phyloP scores from a whole-genome alignment of 495 filamentous ascomycete genomes.

The Neurospora intermedia region DNA sequence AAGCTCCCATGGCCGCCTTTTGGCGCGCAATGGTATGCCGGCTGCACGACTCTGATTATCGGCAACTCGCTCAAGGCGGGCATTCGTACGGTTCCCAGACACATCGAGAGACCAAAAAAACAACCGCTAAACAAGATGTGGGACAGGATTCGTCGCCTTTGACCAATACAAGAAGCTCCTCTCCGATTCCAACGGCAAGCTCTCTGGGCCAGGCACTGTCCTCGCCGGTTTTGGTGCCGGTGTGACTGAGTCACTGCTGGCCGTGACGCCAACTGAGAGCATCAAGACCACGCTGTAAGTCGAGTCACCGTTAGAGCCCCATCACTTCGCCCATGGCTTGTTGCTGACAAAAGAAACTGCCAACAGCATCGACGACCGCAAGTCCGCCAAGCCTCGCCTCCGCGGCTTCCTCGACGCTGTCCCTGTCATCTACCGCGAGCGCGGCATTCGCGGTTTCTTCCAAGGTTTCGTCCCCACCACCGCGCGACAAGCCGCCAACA shows the following conservation, averaged over 20 bases:
- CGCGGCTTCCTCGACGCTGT: conserved; percentile 87
- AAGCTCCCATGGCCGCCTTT: conserved; percentile 96
- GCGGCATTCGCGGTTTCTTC: conserved; percentile 86
- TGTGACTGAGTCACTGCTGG: conserved; percentile 83
- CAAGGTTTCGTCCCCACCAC: conserved; percentile 94
- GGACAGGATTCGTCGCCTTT: conserved; percentile 83
- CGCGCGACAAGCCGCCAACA: conserved; percentile 88
- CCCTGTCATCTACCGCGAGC: conserved; percentile 73
- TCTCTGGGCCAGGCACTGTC: conserved; percentile 83
- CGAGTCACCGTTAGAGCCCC: not conserved
- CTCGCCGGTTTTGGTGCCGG: conserved; percentile 92
- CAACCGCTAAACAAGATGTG: not conserved
- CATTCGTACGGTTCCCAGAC: conserved; percentile 53
- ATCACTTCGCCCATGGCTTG: not conserved
- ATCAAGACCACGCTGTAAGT: conserved; percentile 87
- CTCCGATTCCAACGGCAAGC: conserved; percentile 74
- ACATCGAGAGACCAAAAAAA: not conserved
- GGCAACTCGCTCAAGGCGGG: conserved; percentile 95
- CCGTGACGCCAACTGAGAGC: conserved; percentile 94
- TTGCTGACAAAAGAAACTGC: not conserved
- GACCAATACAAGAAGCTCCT: conserved; percentile 81
- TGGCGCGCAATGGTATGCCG: conserved; percentile 91
- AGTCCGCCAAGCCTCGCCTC: conserved; percentile 75
- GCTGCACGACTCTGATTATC: conserved; percentile 93
- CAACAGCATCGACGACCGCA: conserved; percentile 83